Conservation (phyloP, 495 filamentous ascomycete species). For the Sphaerosporella brunnea region DNA sequence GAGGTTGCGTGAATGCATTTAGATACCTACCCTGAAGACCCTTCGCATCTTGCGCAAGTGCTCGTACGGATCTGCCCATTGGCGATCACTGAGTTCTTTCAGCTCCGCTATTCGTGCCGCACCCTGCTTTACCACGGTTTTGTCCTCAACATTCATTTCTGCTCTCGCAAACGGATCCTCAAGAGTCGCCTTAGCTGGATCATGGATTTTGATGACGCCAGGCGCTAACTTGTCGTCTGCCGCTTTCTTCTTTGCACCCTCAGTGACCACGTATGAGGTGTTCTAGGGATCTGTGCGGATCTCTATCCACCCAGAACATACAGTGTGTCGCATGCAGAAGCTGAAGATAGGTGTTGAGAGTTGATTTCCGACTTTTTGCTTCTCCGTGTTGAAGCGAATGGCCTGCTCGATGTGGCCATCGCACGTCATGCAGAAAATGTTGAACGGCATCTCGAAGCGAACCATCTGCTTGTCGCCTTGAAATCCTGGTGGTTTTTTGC, state of each 20-base stretch:
- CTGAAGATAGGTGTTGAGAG: slow-evolving; percentile 67
- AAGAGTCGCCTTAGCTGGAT: slow-evolving; percentile 35
- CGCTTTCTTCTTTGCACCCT: slow-evolving; percentile 60
- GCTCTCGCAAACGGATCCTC: slow-evolving; percentile 59
- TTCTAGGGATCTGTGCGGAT: slow-evolving; percentile 77
- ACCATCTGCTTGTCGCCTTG: slow-evolving; percentile 48
- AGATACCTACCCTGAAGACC: slow-evolving; percentile 41
- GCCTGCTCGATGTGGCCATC: slow-evolving; percentile 78
- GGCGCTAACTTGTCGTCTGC: slow-evolving; percentile 40
- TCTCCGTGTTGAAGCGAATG: slow-evolving; percentile 92
- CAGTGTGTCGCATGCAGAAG: slow-evolving; percentile 67
- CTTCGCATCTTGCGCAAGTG: slow-evolving; percentile 49
- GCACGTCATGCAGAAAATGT: slow-evolving; percentile 79
- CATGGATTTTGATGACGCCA: slow-evolving; percentile 30
- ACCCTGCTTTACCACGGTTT: slow-evolving; percentile 38
- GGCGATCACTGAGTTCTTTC: slow-evolving; percentile 37
- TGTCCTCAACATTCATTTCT: slow-evolving; percentile 68
- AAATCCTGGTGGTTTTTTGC: slow-evolving; percentile 38
- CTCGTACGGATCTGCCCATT: slow-evolving; percentile 78
- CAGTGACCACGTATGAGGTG: slow-evolving; percentile 63
- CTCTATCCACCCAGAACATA: slow-evolving; percentile 69
- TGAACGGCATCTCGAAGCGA: slow-evolving; percentile 94
- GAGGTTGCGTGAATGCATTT: slow-evolving; percentile 5
- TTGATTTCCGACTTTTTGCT: slow-evolving; percentile 71
- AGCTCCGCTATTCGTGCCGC: slow-evolving; percentile 56